Evolutionary conservation across 2,329 filamentous ascomycete genomes (phyloP), one percentile per base, ranked within the genome.

Genomic region (Clarireedia sp.): DNA sequence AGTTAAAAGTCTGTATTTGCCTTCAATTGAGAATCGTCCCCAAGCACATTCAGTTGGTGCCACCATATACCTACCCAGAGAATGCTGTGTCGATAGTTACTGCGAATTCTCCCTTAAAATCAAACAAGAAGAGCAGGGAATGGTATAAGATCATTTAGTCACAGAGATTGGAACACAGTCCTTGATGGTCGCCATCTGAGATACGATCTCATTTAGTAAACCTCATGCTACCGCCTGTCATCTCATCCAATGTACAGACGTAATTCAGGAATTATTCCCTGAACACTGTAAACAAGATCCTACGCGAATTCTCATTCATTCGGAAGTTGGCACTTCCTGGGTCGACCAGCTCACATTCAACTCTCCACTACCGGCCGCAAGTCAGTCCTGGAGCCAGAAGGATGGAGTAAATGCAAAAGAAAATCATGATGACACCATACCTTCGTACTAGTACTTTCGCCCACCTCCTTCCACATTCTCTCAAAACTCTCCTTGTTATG

Each of bases 391-490:
- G 16, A 12, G 3, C 24, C 43, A 3, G 19, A 46, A 46, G 23
- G 16, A 19, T 19, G 3, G 14, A 17, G 17, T 19, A 17, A 9
- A 17, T 17, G 38, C 7, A 17, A n/a, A 41, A 19, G 7, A 41
- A 6, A 5, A 5, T 19, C 16, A 41, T 9, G 21, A 43, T 33
- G 29, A 19, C 40, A 43, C 26, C 43, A 26, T 26, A 46, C 43
- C 16, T 29, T 44, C 5, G 62, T 67, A 19, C 56, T 59, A 2
- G 64, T 64, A 29, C 36, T 43, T 26, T 56, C 48, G 2, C 57
- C 57, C 10, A 61, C 57, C 19, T 57, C 46, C 26, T 54, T 48
- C 57, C 57, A 59, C 57, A 61, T 52, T 26, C 50, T 52, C 50
- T 55, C n/a, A 47, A 58, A 61, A 24, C 48, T 54, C 47, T 55